phyloP scores from a whole-genome alignment of 768 basidiomycete genomes.

The Mycena metata region DNA sequence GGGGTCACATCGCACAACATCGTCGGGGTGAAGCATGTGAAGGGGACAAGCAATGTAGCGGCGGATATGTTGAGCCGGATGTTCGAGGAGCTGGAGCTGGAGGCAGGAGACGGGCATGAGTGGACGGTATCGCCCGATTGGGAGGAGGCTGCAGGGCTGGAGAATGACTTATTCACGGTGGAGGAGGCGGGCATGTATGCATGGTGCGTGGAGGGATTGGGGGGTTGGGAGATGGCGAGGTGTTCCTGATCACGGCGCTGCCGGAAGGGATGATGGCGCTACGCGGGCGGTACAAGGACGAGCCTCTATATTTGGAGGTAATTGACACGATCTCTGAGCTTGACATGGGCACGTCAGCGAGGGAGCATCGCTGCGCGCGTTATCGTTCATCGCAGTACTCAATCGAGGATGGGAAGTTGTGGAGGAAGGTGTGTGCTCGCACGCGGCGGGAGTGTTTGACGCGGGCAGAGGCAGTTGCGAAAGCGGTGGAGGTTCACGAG shows the following conservation, averaged over 20 bases:
- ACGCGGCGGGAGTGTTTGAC: too few relatives aligned
- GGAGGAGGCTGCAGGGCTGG: slow-evolving; percentile 35
- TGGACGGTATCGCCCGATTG: slow-evolving; percentile 43
- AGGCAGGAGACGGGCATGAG: slow-evolving; percentile 21
- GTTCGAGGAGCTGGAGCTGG: slow-evolving; percentile 14
- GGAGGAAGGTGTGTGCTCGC: background rate
- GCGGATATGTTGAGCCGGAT: slow-evolving; percentile 43
- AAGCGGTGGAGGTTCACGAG: too few relatives aligned
- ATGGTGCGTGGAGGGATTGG: too few relatives aligned
- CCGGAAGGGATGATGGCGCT: slow-evolving; percentile 15
- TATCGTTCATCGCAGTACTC: slow-evolving; percentile 36
- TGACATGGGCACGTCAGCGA: slow-evolving; percentile 21
- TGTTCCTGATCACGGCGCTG: slow-evolving; percentile 43
- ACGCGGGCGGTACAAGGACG: slow-evolving; percentile 20
- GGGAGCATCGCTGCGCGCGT: slow-evolving; percentile 14
- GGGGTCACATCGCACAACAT: slow-evolving; percentile 41
- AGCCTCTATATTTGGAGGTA: slow-evolving; percentile 34
- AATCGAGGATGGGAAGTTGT: slow-evolving; percentile 41
- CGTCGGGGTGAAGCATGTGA: slow-evolving; percentile 37
- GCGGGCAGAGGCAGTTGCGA: too few relatives aligned
- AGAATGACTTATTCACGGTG: slow-evolving; percentile 21
- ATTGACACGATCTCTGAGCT: slow-evolving; percentile 28
- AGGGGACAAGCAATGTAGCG: slow-evolving; percentile 37
- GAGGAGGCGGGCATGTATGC: background rate
- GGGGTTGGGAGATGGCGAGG: slow-evolving; percentile 32